phyloP scores from a whole-genome alignment of 2,329 filamentous ascomycete species.

The Epichloe uncinata region DNA sequence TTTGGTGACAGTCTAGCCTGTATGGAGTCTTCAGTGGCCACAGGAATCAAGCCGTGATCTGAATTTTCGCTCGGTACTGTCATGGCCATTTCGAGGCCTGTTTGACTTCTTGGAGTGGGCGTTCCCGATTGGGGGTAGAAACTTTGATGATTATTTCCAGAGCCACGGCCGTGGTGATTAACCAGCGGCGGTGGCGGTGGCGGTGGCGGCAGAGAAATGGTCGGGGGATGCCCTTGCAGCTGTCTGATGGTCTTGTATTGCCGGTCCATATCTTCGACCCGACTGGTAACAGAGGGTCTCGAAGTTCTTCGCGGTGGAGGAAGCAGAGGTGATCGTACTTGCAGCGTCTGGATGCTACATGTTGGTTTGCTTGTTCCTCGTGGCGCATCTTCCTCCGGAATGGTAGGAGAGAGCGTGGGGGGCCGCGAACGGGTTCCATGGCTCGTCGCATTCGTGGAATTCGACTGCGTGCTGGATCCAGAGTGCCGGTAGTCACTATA shows the following conservation, averaged over 20 bases:
- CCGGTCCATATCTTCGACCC: slow-evolving; percentile 5
- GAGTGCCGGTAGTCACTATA: slow-evolving; percentile 8
- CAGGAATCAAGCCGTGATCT: slow-evolving; percentile 12
- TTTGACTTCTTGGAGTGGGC: background rate
- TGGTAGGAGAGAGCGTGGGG: slow-evolving; percentile 7
- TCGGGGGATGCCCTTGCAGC: background rate
- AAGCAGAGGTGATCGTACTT: slow-evolving; percentile 1
- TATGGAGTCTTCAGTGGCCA: slow-evolving; percentile 5
- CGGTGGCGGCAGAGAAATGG: background rate
- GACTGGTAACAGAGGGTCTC: background rate
- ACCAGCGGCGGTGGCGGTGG: no score
- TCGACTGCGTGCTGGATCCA: slow-evolving; percentile 8
- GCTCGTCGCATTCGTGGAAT: slow-evolving; percentile 4
- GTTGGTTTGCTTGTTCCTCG: background rate
- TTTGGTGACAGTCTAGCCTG: background rate
- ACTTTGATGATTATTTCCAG: background rate
- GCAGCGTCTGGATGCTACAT: slow-evolving; percentile 2
- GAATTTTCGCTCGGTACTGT: background rate
- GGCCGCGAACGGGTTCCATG: slow-evolving; percentile 4
- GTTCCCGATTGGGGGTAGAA: background rate
- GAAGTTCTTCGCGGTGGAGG: background rate
- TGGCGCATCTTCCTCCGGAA: slow-evolving; percentile 8
- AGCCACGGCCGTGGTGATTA: background rate
- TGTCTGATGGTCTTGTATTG: slow-evolving; percentile 5
- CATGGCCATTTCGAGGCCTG: slow-evolving; percentile 2